Evolutionary conservation across 192 early-diverging fungal genomes (phyloP), one percentile per base, ranked within the genome.

Genomic region (Anaeromyces robustus): DNA sequence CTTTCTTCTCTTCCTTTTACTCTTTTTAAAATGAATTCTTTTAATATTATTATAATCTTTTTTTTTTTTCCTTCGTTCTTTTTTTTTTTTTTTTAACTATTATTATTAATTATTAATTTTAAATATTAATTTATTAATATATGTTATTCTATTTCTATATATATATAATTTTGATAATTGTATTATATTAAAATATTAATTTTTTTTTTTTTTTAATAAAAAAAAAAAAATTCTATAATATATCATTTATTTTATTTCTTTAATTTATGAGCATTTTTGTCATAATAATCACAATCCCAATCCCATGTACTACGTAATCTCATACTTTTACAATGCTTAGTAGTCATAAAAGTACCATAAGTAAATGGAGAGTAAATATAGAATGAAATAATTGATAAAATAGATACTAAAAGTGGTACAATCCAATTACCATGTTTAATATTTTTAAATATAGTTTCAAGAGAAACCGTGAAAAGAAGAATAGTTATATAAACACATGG

Each of bases 401-500:
- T 4, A 68, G 52, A 22, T 28, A 68, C 3, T 0, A 26, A 9
- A 9, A 68, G 4, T 68, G 52, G 52, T 11, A 68, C 6, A n/a
- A 68, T 22, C 6, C 18, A 9, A 9, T 68, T 68, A 11, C 4
- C 26, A 7, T 0, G 0, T 68, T 9, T 68, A 0, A 11, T n/a
- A 9, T 68, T 1, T 9, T 68, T 68, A 22, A 68, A 26, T 0
- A 68, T 9, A 1, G 52, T 68, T 68, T 68, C 52, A 26, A 68
- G 2, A 9, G 52, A 4, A n/a, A 68, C 19, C 26, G 11, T 68
- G 1, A 26, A 26, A 68, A 68, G 52, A 22, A 98, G 86, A 80
- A 97, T 89, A 28, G 92, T 89, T 85, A 97, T 93, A 86, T 95
- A 97, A 19, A 97, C 88, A 17, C 95, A 92, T 9, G 97, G 96